Evolutionary conservation across 2,329 filamentous ascomycete species (phyloP), one percentile per base, ranked within the genome.

Genomic region (Exophiala oligosperma): DNA sequence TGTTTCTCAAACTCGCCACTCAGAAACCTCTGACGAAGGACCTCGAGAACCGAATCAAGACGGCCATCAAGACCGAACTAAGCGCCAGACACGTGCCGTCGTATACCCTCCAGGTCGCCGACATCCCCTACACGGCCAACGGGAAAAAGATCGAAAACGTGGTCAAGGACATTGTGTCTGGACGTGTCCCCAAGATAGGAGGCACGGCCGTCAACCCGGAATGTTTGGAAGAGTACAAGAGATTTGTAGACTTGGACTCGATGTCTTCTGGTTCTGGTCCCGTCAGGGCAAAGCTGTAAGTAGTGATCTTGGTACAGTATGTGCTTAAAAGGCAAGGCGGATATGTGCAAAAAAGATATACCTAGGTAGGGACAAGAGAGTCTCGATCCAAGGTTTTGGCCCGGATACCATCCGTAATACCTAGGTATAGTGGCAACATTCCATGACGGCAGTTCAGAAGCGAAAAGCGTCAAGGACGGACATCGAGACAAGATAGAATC

Each of bases 131-230:
- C 65, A 97, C 93, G n/a, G 86, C 87, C 1, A 97, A 97, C 69
- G 92, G 92, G 53, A 97, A 97, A 79, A 97, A 97, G 87, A 90
- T 97, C 60, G 93, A 97, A 73, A 91, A 94, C 49, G 90, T 91
- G 0, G 92, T 97, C 4, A 97, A 97, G 79, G 92, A 96, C 74
- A 96, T 97, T 41, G 77, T 97, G 1, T 96, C 90, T 26, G 92
- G 92, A 0, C 77, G 92, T 74, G 24, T 35, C 8, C 85, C 96
- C 63, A 92, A 91, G 78, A 93, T 90, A 0, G 92, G 91, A 46
- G 91, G 92, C 0, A 94, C 90, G 68, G 92, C 97, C 21, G 90
- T 91, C 3, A 97, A 97, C 72, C 87, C 90, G 1, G 89, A 88
- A 66, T 91, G 92, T 63, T 75, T 97, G 64, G 87, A 90, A 38